These are phyloP conservation scores for Crucihimalaya himalaica DNA, from an alignment of 345 rosid genomes.

Conservation along the genomic window DNA sequence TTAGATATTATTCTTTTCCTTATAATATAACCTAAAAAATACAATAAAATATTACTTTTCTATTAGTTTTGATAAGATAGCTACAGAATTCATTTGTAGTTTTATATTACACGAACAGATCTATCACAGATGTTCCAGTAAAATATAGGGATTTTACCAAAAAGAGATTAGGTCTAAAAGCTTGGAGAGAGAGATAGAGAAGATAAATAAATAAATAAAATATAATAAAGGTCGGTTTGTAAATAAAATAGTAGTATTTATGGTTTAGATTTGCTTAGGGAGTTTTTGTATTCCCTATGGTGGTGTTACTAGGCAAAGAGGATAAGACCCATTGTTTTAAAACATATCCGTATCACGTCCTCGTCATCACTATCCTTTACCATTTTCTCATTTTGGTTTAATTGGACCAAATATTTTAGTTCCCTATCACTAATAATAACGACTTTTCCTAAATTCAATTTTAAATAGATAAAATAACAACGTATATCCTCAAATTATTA, in stretches of 20 bases:
- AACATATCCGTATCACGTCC: conserved; percentile 41
- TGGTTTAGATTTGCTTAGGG: conserved; percentile 32
- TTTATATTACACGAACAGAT: no score
- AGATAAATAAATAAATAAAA: no score
- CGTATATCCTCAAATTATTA: neutral
- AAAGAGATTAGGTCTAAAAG: conserved; percentile 25
- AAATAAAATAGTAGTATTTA: conserved; percentile 8
- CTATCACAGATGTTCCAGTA: neutral
- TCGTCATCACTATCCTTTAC: conserved; percentile 32
- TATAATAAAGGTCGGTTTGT: conserved; percentile 29
- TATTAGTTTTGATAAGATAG: no score
- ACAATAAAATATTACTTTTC: no score
- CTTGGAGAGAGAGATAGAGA: neutral
- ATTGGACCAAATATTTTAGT: conserved; percentile 22
- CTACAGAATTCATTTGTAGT: no score
- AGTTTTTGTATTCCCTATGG: conserved; percentile 29
- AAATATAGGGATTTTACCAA: neutral
- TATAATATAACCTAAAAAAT: no score
- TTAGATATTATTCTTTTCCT: neutral
- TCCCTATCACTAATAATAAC: conserved; percentile 30
- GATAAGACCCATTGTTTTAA: conserved; percentile 38
- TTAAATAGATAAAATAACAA: neutral
- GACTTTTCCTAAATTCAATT: neutral
- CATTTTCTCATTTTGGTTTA: conserved; percentile 6
- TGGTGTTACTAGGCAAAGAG: conserved; percentile 23